Base-by-base conservation (phyloP, 2,329 filamentous ascomycete genomes). In the Didymella segeticola region DNA sequence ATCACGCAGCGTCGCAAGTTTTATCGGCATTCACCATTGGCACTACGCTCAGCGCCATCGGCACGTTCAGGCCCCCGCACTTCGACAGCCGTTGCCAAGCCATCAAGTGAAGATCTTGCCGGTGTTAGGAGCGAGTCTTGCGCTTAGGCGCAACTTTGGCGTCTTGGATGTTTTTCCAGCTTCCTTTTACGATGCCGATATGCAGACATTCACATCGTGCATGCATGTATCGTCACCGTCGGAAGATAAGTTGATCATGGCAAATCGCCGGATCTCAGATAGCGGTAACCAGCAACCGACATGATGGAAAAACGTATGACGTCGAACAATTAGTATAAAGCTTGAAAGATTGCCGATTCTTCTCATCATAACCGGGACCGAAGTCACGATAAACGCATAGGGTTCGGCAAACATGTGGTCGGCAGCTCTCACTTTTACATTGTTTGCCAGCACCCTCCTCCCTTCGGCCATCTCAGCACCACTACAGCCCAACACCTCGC, bases 141-240 rank as follows among this genome's bases (percentile, higher is more conserved):
- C 15, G n/a, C 30, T 45, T 46, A 47, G 53, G 23, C 31, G 42
- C 43, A 34, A 20, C 38, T 34, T 23, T 52, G 47, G 46, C 31
- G 45, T 31, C 42, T 55, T 47, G 42, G 51, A 43, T 11, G 4
- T 26, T 19, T 23, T 59, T 46, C 47, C 49, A 64, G 62, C 62
- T 64, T 61, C 60, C 60, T 30, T 3, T 55, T 64, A 30, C 27
- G 58, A 63, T 39, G 11, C 23, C 48, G 54, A 56, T 63, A 30
- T 50, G 48, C 56, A 41, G 14, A 14, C 22, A 38, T 33, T 27
- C 53, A 51, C 47, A 56, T 46, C 29, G 30, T 41, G 36, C 45
- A 55, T 63, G 52, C 57, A 55, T 56, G 27, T 34, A 53, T 50
- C 49, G 43, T 53, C 43, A 53, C 43, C 26, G 15, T 43, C 43